Percentiles rank a stretch among this genome's conserved stretches.
Conservation (phyloP, 2,329 filamentous ascomycete species). For the Colletotrichum lini region DNA sequence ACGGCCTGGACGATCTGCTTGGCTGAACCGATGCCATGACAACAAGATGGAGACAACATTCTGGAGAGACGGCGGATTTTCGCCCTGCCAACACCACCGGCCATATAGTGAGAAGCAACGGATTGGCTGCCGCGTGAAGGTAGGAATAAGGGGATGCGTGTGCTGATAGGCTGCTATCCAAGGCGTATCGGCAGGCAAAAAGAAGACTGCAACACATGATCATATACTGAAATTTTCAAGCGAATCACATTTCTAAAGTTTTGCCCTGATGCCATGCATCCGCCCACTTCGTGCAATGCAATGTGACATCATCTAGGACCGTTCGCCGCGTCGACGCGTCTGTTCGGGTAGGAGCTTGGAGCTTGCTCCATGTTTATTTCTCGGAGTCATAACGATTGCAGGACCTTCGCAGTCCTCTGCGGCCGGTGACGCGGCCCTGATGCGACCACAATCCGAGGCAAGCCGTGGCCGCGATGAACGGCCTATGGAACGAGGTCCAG, state of each 20-base stretch:
- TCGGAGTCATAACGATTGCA: slow-evolving; percentile 21
- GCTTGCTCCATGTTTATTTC: neutral
- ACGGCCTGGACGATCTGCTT: slow-evolving; percentile 65
- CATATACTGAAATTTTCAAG: slow-evolving; percentile 41
- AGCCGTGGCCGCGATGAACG: neutral
- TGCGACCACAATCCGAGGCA: slow-evolving; percentile 18
- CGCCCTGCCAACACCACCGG: slow-evolving; percentile 1
- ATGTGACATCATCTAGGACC: slow-evolving; percentile 17
- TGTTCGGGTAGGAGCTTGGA: neutral
- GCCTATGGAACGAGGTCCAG: slow-evolving; percentile 24
- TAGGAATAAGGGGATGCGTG: slow-evolving; percentile 43
- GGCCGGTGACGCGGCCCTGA: slow-evolving; percentile 16
- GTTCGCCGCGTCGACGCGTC: neutral
- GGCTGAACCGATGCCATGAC: slow-evolving; percentile 51
- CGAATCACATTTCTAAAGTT: slow-evolving; percentile 16
- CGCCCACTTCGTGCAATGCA: slow-evolving; percentile 11
- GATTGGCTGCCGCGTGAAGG: slow-evolving; percentile 3
- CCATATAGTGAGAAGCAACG: slow-evolving; percentile 35
- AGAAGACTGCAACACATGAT: slow-evolving; percentile 49
- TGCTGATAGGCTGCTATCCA: slow-evolving; percentile 56
- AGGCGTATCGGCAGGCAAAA: slow-evolving; percentile 59
- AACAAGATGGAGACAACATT: slow-evolving; percentile 10
- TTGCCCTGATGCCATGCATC: neutral
- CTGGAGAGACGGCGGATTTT: slow-evolving; percentile 4
- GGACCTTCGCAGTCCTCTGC: slow-evolving; percentile 26